Percentiles rank a stretch among this genome's conserved stretches.
phyloP scores from a whole-genome alignment of 139 green algal genomes.

The Coelastrella sp. region DNA sequence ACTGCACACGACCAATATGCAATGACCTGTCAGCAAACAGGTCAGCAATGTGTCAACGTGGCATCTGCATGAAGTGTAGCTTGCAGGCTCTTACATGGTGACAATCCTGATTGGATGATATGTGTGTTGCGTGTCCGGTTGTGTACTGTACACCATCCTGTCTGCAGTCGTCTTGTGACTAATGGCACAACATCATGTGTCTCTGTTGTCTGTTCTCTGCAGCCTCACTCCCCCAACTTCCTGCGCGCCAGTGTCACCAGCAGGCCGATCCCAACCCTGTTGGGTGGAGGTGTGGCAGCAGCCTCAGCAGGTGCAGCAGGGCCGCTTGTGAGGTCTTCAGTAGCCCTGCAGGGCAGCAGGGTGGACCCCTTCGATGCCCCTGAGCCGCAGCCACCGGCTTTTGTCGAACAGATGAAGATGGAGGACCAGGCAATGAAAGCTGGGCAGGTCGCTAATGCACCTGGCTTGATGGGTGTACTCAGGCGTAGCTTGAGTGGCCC shows the following conservation, averaged over 20 bases:
- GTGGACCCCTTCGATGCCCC: conserved; percentile 38
- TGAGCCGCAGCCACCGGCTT: conserved; percentile 27
- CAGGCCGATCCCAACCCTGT: neutral
- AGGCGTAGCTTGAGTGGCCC: conserved; percentile 16
- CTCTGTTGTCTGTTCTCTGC: neutral
- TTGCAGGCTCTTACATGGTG: neutral
- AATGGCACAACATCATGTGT: neutral
- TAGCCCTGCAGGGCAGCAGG: neutral
- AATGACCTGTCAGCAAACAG: too few relatives aligned
- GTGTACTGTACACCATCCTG: neutral
- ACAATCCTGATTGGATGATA: neutral
- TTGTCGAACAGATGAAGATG: conserved; percentile 29
- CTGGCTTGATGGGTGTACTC: neutral
- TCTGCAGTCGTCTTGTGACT: neutral
- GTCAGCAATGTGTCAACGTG: neutral
- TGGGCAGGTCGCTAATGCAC: neutral
- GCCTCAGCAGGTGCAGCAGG: neutral
- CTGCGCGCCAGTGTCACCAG: conserved; percentile 37
- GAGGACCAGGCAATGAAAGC: conserved; percentile 28
- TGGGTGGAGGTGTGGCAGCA: neutral
- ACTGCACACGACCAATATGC: too few relatives aligned
- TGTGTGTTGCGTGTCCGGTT: neutral
- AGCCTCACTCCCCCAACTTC: conserved; percentile 24
- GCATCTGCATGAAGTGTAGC: neutral
- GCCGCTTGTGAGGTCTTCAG: conserved; percentile 23